phyloP scores from a whole-genome alignment of 2,329 filamentous ascomycete species.

The Penicillium sumatraense region DNA sequence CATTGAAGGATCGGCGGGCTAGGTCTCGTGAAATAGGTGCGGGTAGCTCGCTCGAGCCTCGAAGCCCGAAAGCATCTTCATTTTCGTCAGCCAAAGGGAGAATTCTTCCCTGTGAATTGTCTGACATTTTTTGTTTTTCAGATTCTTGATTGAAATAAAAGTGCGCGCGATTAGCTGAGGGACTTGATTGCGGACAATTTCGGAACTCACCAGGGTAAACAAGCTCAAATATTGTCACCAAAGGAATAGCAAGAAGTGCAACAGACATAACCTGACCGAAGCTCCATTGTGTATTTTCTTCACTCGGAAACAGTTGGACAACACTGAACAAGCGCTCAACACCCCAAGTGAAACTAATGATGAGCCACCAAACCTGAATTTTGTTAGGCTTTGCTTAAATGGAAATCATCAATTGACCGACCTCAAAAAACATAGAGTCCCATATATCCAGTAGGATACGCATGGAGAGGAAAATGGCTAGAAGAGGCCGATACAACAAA shows the following conservation, averaged over 20 bases:
- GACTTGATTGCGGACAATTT: too few relatives aligned
- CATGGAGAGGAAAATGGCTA: background rate
- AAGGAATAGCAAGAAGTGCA: background rate
- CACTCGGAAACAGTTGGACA: background rate
- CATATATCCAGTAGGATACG: background rate
- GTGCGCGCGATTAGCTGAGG: too few relatives aligned
- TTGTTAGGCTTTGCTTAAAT: too few relatives aligned
- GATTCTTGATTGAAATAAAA: too few relatives aligned
- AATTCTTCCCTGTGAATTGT: too few relatives aligned
- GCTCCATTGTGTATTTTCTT: background rate
- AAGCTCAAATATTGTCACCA: background rate
- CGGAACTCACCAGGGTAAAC: too few relatives aligned
- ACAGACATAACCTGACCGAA: background rate
- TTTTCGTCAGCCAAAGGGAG: too few relatives aligned
- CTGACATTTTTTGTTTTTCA: too few relatives aligned
- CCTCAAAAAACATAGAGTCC: slow-evolving; percentile 5
- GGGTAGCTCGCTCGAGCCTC: too few relatives aligned
- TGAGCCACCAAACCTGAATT: background rate
- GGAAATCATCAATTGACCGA: background rate
- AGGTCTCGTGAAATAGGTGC: too few relatives aligned
- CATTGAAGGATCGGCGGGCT: too few relatives aligned
- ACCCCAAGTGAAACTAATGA: background rate
- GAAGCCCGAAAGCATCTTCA: too few relatives aligned
- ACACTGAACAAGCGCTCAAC: background rate
- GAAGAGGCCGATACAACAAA: background rate